Base-by-base conservation (phyloP, 805 yeast species). In the Yarrowia hollandica region DNA sequence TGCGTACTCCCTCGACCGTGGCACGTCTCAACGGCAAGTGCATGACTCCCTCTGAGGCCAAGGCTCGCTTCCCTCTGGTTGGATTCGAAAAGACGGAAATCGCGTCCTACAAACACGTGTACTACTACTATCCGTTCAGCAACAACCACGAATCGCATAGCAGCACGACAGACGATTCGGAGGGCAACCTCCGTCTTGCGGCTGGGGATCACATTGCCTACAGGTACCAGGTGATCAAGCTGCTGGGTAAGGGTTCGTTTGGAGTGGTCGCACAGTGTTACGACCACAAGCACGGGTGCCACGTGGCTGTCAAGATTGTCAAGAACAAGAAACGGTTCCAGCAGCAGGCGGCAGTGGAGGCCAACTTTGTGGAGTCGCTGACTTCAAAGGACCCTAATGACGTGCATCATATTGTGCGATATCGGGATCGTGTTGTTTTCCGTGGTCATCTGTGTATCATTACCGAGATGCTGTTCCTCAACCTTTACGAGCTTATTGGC, bases 371-470 rank as follows among this genome's bases (percentile, higher is more conserved):
- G 41, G 82, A 82, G 63, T 70, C 73, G 30, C 69, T 90, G 56
- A 71, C 68, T 21, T 63, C 64, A 14, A 70, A 72, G 62, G 72
- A 70, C 44, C 64, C 67, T 8, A 65, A 69, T 1, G 75, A 69
- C 41, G 60, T 64, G 37, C 67, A 68, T 60, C 73, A 74, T 46
- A 72, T 85, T n/a, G 68, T 88, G 41, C 70, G 76, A 16, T 86
- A 85, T 65, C 67, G 75, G 33, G 87, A 84, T 38, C 90, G 87
- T 71, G 89, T 89, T 72, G 82, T 81, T 63, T 90, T 89, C 69
- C 76, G 96, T 60, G 84, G 88, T 18, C 96, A 89, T 67, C 80
- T 89, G 74, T 89, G 96, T 69, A 86, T 89, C 34, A 82, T 82
- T 1, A 86, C 91, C 0, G 96, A 90, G 67, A 70, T 85, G 5